Evolutionary conservation across 768 basidiomycete species (phyloP).

Genomic region (Termitomyces bulborhizus): DNA sequence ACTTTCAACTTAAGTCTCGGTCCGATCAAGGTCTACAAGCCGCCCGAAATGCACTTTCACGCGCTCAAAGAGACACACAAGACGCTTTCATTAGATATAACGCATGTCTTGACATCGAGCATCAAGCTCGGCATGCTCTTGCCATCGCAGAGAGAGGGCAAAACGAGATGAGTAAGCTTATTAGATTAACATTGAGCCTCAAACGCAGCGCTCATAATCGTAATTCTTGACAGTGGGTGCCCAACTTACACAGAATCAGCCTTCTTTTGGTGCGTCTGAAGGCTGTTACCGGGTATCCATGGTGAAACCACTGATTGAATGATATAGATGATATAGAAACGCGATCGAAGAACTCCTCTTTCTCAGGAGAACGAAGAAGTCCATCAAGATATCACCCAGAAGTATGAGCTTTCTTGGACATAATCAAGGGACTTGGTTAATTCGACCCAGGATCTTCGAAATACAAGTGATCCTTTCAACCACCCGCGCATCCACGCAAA

Average conservation of each 20-base stretch:
- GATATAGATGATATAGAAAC: constrained; percentile 27
- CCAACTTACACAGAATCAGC: constrained; percentile 40
- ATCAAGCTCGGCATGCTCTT: constrained; percentile 60
- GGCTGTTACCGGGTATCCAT: constrained; percentile 9
- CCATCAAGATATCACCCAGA: constrained; percentile 40
- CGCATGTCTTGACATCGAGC: constrained; percentile 60
- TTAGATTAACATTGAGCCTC: constrained; percentile 4
- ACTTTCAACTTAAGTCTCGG: constrained; percentile 11
- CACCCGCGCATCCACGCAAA: constrained; percentile 35
- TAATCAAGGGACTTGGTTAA: background rate
- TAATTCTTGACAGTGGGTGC: constrained; percentile 33
- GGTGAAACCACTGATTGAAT: constrained; percentile 12
- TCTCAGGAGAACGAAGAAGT: constrained; percentile 41
- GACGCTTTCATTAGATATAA: constrained; percentile 68
- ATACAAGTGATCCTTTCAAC: constrained; percentile 33
- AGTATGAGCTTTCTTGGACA: constrained; percentile 18
- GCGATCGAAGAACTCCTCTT: constrained; percentile 47
- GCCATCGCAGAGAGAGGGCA: constrained; percentile 60
- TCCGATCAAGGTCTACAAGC: constrained; percentile 58
- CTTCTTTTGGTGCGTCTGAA: constrained; percentile 23
- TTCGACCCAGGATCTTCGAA: constrained; percentile 28
- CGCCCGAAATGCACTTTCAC: constrained; percentile 50
- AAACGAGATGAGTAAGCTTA: constrained; percentile 51
- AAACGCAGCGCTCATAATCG: constrained; percentile 11
- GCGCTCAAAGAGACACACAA: constrained; percentile 67